Evolutionary conservation across 441 rosid species (phyloP).

Genomic region (Erysimum cheiri): DNA sequence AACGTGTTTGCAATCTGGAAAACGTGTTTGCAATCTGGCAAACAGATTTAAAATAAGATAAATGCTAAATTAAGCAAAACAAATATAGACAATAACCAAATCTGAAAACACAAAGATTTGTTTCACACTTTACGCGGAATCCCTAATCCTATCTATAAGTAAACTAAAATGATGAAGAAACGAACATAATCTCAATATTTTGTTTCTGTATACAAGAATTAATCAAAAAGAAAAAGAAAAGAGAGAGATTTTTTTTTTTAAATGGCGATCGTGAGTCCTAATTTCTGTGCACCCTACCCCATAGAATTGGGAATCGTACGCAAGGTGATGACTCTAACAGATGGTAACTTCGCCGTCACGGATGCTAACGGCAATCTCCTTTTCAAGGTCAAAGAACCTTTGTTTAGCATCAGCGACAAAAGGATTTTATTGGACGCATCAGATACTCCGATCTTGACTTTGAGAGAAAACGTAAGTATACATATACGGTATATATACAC

Average conservation of each 20-base stretch:
- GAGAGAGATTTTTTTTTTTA: not conserved
- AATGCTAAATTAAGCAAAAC: not conserved
- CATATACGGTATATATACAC: not conserved
- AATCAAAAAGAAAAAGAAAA: not conserved
- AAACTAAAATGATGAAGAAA: not conserved
- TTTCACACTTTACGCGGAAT: constrained; percentile 14
- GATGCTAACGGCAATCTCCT: constrained; percentile 41
- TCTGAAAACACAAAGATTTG: not conserved
- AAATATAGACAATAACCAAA: constrained; percentile 4
- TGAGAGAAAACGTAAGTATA: constrained; percentile 39
- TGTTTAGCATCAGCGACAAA: constrained; percentile 43
- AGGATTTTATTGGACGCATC: constrained; percentile 38
- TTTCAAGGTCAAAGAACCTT: constrained; percentile 44
- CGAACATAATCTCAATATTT: constrained; percentile 8
- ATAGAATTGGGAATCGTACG: constrained; percentile 43
- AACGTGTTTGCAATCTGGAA: too few species aligned
- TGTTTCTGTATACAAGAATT: not conserved
- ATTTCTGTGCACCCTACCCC: constrained; percentile 42
- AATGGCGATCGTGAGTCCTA: constrained; percentile 42
- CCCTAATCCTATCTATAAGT: not conserved
- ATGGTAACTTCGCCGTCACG: constrained; percentile 46
- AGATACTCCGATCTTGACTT: constrained; percentile 36
- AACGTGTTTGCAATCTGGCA: not conserved
- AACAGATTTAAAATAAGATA: not conserved
- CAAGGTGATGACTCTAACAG: constrained; percentile 42